Evolutionary conservation across 257 asterid species (phyloP), one percentile per base, ranked within the genome.

Genomic region (Solanum stenotomum): DNA sequence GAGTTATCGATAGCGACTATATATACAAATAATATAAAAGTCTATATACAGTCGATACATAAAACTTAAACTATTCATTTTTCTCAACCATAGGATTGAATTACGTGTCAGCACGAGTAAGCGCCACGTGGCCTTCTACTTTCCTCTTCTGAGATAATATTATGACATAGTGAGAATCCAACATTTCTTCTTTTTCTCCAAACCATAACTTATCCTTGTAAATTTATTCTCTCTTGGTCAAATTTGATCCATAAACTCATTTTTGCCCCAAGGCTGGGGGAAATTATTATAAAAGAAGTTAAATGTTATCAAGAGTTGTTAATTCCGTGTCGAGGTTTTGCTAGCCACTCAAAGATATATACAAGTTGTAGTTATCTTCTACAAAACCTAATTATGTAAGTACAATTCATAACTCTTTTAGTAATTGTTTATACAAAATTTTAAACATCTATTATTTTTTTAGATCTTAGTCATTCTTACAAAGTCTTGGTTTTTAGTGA

Each of bases 91-190:
- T 74, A 34, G 9, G 9, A 74, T 34, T 22, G 27, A 74, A 74
- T 22, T 35, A 91, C 87, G 89, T 90, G 91, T 91, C 91, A 34
- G 59, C 67, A 49, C n/a, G 9, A 27, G 78, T 74, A 81, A 16
- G 46, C 18, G 93, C 92, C 95, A 93, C 94, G 87, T 93, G 97
- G 95, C 74, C 46, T 84, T 90, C 92, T 92, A 86, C 71, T 68
- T 90, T 90, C 67, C 49, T 75, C 87, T 89, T 89, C 33, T 88
- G 92, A 63, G 29, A 63, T 63, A 90, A 91, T 52, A 52, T 91
- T 93, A 89, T 88, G 91, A 81, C 86, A 63, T 81, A 71, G 85
- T 89, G 87, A 92, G 94, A 93, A 93, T 93, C 95, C 85, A 87
- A 89, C 92, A 87, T 85, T 40, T 83, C 91, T 88, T 86, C 83